Evolutionary conservation across 148 eudicot species (phyloP), one percentile per base, ranked within the genome.

Genomic region (Dianthus caryophyllus): DNA sequence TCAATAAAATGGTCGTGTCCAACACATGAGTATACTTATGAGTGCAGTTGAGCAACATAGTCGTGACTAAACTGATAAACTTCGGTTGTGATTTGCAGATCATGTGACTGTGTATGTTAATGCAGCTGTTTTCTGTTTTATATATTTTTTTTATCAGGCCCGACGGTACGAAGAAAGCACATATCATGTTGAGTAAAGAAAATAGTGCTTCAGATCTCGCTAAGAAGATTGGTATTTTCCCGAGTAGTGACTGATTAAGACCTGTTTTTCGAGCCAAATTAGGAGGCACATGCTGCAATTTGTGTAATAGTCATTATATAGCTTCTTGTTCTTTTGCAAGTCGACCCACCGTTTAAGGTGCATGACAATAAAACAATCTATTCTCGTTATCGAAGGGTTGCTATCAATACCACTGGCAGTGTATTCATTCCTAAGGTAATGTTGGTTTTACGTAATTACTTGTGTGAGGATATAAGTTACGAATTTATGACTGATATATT

Each of bases 381-480:
- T 88, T 46, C 83, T 89, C 51, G 70, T 92, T 55, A 79, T 81
- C 54, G 96, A 92, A 75, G 88, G 91, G 75, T 92, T 81, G 88
- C 98, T 18, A 83, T 84, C 52, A 92, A 92, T 68, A 85, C 94
- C 61, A 66, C 94, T 36, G 98, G 98, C 60, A 85, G 96, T 75
- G 89, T 92, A 64, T 92, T 85, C 61, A 56, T 71, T 13, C 71
- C 89, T 44, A 87, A 89, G 94, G 96, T 89, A 76, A 4, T 57
- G 61, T 24, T 48, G 67, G 67, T 22, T 49, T 21, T 38, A 38
- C 31, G 3, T 33, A 33, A 5, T 41, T 41, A 41, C 44, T 41
- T 41, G 44, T 6, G 44, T 13, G 11, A 41, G 44, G 11, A 13
- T 41, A 13, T 41, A 41, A 41, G 10, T 41, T 8, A 8, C 8